Base-by-base conservation (phyloP, 108 stramenopile species). In the Fistulifera pelliculosa region DNA sequence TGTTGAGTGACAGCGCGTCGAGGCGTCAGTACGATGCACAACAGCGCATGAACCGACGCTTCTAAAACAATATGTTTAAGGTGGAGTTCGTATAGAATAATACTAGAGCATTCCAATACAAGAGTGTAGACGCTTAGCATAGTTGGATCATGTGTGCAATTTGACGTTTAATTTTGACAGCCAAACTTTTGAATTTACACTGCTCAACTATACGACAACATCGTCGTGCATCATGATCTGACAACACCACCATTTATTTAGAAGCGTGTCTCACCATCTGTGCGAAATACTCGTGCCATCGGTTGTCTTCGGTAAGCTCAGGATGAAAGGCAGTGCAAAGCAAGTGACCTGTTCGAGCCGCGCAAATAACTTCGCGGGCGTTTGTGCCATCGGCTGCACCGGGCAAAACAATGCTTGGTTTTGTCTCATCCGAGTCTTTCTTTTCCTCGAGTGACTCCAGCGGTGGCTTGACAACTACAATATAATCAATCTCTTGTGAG, bases 301-400 rank as follows among this genome's bases (percentile, higher is more conserved):
- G 68, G 35, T 73, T 52, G 61, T 97, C 96, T 24, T 74, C 52
- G 2, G 98, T 93, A 43, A 99, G 75, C 62, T 99, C 98, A 17
- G 98, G 98, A 74, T 99, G 98, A 62, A 99, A 99, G 6, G 96
- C 87, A 21, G 98, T 99, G 43, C 79, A 87, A 2, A 94, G 75
- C 0, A 95, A 69, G 65, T 86, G 84, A 28, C 4, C 62, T 76
- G 64, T 85, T 95, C 28, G 65, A 63, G 83, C 95, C 0, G 96
- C 98, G 49, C 94, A 92, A 49, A 95, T 90, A 4, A 98, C 95
- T 69, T 94, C 87, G 19, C 61, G 69, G n/a, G 80, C 83, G 48
- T 85, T 87, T 24, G 80, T 79, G 38, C 78, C 83, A 64, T 82
- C 77, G 55, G 84, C 77, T 23, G 91, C 86, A 19, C 91, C 91